Base-by-base conservation (phyloP, 371 early-diverging fungal species). In the Apophysomyces trapeziformis region DNA sequence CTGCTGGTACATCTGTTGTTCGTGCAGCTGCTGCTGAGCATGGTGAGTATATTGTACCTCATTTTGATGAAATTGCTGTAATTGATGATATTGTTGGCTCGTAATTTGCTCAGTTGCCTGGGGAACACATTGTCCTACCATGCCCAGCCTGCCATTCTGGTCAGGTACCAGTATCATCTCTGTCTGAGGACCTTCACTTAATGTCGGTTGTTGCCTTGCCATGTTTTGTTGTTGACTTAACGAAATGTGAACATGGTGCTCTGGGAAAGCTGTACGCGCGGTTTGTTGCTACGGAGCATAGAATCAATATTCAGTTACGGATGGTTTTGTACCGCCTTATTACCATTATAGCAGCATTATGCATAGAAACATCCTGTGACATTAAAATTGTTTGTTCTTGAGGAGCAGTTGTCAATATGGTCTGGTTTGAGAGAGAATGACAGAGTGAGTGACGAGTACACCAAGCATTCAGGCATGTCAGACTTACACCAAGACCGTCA, bases 101-200 rank as follows among this genome's bases (percentile, higher is more conserved):
- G 21, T n/a, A 50, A 50, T 50, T 9, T 26, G 54, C 54, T 50
- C 54, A 50, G 54, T 21, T 21, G 54, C 5, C 21, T 50, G 54
- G 16, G 54, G 18, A 50, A 50, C 54, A 21, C 21, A 21, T 11
- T 50, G 54, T 50, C 54, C 54, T 21, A 50, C 21, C 21, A 50
- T 50, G n/a, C 54, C 54, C 16, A 50, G 54, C 54, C 54, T 50
- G 54, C 54, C 54, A 50, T 11, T 50, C 54, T 50, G 54, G 54
- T 50, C 54, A 21, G 54, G 54, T 50, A 50, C 54, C 54, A 50
- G 54, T 50, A 50, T 21, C 54, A 50, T 50, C 5, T 50, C 21
- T 16, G 54, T 21, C 21, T 50, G 54, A 50, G 54, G 21, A 21
- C 54, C 54, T 18, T 50, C 54, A 50, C 21, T 50, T 21, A 50